Base-by-base conservation (phyloP, 139 green algal species). In the Marvania coccoides region DNA sequence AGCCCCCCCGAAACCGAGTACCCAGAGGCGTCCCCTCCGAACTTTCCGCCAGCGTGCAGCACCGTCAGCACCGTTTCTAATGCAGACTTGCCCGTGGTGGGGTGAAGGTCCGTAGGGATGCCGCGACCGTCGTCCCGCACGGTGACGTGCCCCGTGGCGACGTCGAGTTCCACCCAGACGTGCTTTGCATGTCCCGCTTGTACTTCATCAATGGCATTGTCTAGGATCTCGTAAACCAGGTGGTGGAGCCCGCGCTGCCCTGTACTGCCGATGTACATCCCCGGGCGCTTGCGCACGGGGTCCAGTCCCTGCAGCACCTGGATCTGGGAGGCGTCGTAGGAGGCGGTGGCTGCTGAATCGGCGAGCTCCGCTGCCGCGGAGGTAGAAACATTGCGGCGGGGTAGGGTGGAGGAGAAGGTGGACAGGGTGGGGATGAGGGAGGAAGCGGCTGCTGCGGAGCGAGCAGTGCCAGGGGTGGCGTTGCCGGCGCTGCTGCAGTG, bases 211-310 rank as follows among this genome's bases (percentile, higher is more conserved):
- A 98, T 88, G 7, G 80, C 74, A 66, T 99, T 99, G 82, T 99
- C 95, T 58, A 99, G 67, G 45, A 99, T 88, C 78, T 99, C 95
- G 56, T 88, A 98, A 30, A 99, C 75, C 60, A 99, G 74, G 71
- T 99, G 95, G 67, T 99, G 95, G 60, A 99, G 73, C 0, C 95
- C 95, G 0, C 85, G 70, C 39, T 84, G 61, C 12, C 88, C 90
- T 3, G 94, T 99, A 71, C 82, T 93, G 62, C 95, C 95, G 58
- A 99, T 98, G 82, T 99, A 99, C 95, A 99, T 99, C 65, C 95
- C 94, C 4, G 95, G 95, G 5, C 95, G 87, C 74, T 95, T 97
- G 28, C 94, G 81, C 29, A 99, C 95, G 3, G 95, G 90, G 28
- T 99, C 95, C n/a, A 99, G 76, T 5, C 94, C 94, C 74, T 99